Conservation (phyloP, 2,329 filamentous ascomycete species). For the Apiospora malaysiana region DNA sequence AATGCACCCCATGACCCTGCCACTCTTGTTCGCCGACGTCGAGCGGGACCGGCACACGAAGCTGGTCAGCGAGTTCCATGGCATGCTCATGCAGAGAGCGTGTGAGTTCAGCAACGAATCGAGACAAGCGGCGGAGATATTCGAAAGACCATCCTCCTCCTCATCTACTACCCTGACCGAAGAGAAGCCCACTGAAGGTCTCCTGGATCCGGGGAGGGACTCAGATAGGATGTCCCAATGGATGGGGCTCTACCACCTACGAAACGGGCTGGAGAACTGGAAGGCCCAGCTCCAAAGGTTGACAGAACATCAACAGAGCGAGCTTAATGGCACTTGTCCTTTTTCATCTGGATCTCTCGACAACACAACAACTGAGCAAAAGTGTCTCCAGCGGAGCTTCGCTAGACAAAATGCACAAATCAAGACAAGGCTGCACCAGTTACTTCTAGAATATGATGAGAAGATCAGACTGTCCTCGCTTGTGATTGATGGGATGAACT, state of each 20-base stretch:
- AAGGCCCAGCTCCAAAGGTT: not conserved
- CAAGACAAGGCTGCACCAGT: not conserved
- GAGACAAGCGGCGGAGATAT: not conserved
- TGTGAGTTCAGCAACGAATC: conserved; percentile 1
- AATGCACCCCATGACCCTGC: not conserved
- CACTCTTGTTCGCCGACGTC: not conserved
- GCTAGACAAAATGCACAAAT: not conserved
- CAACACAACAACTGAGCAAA: not conserved
- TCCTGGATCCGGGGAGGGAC: not conserved
- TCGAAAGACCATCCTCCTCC: not conserved
- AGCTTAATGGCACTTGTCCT: not conserved
- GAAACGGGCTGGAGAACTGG: not conserved
- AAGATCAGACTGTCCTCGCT: not conserved
- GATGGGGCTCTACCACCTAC: not conserved
- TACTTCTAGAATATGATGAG: conserved; percentile 1
- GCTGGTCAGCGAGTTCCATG: not conserved
- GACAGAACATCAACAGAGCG: not conserved
- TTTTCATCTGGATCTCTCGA: not conserved
- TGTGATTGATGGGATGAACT: not conserved
- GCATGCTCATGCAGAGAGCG: not conserved
- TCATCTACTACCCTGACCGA: not conserved
- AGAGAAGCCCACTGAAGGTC: not conserved
- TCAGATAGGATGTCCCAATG: not conserved
- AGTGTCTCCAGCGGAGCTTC: not conserved
- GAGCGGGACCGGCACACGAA: not conserved